phyloP scores from a whole-genome alignment of 179 eudicot genomes.

The Beta lomatogona region DNA sequence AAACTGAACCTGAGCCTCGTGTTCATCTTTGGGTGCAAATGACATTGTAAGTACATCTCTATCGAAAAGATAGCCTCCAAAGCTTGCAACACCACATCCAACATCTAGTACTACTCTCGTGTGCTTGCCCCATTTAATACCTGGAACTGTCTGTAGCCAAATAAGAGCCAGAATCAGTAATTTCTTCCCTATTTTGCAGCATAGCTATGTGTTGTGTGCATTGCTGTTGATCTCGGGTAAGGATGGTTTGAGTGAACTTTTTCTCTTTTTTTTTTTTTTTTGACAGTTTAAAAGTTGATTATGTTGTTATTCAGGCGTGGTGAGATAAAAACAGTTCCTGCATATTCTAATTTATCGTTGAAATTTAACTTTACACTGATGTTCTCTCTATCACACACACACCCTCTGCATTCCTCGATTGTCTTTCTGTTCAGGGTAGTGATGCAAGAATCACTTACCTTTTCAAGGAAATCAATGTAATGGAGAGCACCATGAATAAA shows the following conservation, averaged over 20 bases:
- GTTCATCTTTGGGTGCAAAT: slow-evolving; percentile 91
- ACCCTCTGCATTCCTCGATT: not conserved
- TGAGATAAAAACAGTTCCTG: not conserved
- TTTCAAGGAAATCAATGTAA: slow-evolving; percentile 69
- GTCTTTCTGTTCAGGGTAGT: not conserved
- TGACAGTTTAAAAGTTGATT: not conserved
- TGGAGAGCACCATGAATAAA: slow-evolving; percentile 81
- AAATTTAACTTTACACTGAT: not conserved
- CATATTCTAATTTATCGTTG: not conserved
- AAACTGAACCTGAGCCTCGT: slow-evolving; percentile 85
- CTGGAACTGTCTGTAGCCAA: slow-evolving; percentile 65
- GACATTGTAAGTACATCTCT: slow-evolving; percentile 87
- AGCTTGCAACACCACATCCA: slow-evolving; percentile 91
- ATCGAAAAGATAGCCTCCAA: slow-evolving; percentile 80
- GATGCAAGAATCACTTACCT: slow-evolving; percentile 43
- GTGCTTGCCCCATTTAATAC: slow-evolving; percentile 83
- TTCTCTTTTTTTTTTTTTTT: not conserved
- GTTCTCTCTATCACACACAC: not conserved
- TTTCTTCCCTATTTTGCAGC: not conserved
- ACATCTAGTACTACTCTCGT: slow-evolving; percentile 81
- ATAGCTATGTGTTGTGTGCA: not conserved
- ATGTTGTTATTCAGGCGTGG: not conserved
- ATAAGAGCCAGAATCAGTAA: slow-evolving; percentile 3
- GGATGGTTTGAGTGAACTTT: not conserved
- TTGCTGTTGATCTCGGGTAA: not conserved